Evolutionary conservation across 495 filamentous ascomycete genomes (phyloP).

Genomic region (Lepidopterella palustris): DNA sequence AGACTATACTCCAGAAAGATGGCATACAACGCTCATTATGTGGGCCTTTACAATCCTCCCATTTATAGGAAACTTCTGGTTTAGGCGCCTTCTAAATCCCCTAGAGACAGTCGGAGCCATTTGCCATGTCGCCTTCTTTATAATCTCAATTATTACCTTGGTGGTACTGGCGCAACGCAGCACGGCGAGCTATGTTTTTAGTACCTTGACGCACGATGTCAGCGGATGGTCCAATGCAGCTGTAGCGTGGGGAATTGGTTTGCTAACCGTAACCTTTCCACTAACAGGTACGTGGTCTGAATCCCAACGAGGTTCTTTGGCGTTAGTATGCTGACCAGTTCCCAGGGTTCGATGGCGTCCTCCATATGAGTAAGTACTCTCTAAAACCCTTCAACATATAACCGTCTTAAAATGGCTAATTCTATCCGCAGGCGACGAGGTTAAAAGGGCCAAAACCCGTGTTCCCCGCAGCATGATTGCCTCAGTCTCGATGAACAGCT

Average conservation of each 20-base stretch:
- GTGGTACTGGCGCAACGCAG: constrained; percentile 7
- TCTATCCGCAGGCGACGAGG: constrained; percentile 12
- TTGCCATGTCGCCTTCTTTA: constrained; percentile 13
- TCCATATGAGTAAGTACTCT: constrained; percentile 12
- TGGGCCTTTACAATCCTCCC: constrained; percentile 8
- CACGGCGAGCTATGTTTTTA: constrained; percentile 10
- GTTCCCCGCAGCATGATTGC: constrained; percentile 18
- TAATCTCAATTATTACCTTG: constrained; percentile 7
- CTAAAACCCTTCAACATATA: not conserved
- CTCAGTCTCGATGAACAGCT: constrained; percentile 8
- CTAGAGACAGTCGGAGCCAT: constrained; percentile 15
- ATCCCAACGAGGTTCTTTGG: not conserved
- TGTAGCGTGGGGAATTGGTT: constrained; percentile 6
- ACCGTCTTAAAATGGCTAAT: not conserved
- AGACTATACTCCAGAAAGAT: constrained; percentile 20
- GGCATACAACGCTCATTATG: constrained; percentile 23
- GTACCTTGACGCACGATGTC: constrained; percentile 2
- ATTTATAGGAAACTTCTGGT: constrained; percentile 16
- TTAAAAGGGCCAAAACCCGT: not conserved
- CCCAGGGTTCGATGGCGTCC: constrained; percentile 15
- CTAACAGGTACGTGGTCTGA: not conserved
- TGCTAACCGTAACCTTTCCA: constrained; percentile 2
- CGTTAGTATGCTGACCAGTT: not conserved
- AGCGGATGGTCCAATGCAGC: constrained; percentile 12
- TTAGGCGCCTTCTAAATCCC: constrained; percentile 14